A percentile compares a stretch with the other conserved stretches of the same genome.
phyloP scores from a whole-genome alignment of 202 grass and related monocot species.

The Dendrocalamus latiflorus region DNA sequence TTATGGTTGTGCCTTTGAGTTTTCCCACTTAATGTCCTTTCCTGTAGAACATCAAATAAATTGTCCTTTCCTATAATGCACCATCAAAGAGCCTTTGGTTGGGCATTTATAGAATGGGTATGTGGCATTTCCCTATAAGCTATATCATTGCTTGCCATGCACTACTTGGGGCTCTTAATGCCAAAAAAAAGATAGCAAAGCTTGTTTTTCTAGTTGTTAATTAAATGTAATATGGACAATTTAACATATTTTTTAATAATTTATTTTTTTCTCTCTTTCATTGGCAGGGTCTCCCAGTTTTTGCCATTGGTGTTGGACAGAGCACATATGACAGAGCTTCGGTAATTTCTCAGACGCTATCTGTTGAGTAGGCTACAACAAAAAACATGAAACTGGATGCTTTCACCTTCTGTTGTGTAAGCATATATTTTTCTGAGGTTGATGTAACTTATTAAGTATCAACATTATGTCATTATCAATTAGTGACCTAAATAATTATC shows the following conservation, averaged over 20 bases:
- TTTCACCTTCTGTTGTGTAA: neutral
- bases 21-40: neutral
- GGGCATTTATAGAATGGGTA: neutral
- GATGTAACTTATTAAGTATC: neutral
- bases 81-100: neutral
- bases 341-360: slow-evolving; percentile 46
- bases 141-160: neutral
- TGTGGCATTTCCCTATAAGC: neutral
- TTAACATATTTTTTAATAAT: neutral
- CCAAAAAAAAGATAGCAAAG: neutral
- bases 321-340: slow-evolving; percentile 96
- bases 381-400: slow-evolving; percentile 5
- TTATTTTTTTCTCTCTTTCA: slow-evolving; percentile 23
- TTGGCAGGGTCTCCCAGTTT: slow-evolving; percentile 79
- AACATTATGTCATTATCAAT: neutral
- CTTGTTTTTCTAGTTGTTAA: neutral
- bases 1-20: neutral
- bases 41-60: neutral
- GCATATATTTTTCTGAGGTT: slow-evolving; percentile 8
- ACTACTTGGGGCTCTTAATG: neutral
- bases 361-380: slow-evolving; percentile 9
- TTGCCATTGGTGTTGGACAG: slow-evolving; percentile 89
- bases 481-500: slow-evolving; percentile 14
- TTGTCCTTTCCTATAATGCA: neutral
- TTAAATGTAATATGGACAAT: neutral